A percentile compares a stretch with the other conserved stretches of the same genome.
Evolutionary conservation across 2,329 filamentous ascomycete genomes (phyloP).

Genomic region (Arthrobotrys pseudoclavata): DNA sequence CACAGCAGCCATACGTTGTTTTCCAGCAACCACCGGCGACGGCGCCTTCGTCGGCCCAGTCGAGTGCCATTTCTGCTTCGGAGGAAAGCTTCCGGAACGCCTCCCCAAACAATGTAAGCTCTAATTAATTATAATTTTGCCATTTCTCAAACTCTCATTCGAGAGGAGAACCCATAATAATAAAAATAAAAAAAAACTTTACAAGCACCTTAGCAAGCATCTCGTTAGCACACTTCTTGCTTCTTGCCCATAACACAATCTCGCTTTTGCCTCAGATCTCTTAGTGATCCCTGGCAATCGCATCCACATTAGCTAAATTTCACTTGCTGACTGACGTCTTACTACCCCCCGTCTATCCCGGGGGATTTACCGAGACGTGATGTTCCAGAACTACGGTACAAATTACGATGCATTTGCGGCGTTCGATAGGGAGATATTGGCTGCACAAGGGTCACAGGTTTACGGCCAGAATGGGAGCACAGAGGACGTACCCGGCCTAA

Average conservation of each 20-base stretch:
- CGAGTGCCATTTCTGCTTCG: constrained; percentile 39
- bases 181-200: constrained; percentile 9
- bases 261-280: constrained; percentile 22
- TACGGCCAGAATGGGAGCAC: constrained; percentile 42
- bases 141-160: constrained; percentile 9
- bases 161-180: background rate
- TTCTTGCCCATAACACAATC: background rate
- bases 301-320: constrained; percentile 15
- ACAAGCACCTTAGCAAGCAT: constrained; percentile 36
- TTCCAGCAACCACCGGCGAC: constrained; percentile 49
- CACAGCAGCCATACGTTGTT: constrained; percentile 46
- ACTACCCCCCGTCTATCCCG: constrained; percentile 25
- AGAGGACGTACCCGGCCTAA: constrained; percentile 27
- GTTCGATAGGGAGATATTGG: constrained; percentile 57
- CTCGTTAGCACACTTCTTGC: constrained; percentile 5
- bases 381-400: constrained; percentile 57
- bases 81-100: constrained; percentile 55
- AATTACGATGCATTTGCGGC: constrained; percentile 57
- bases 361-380: constrained; percentile 49
- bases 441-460: constrained; percentile 45
- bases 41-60: constrained; percentile 32
- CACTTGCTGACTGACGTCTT: constrained; percentile 33
- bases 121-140: constrained; percentile 1
- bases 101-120: constrained; percentile 57
- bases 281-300: constrained; percentile 6